A percentile compares a stretch with the other conserved stretches of the same genome.
Evolutionary conservation across 1,139 yeast genomes (phyloP).

Genomic region (Pichia sorboxylosa): DNA sequence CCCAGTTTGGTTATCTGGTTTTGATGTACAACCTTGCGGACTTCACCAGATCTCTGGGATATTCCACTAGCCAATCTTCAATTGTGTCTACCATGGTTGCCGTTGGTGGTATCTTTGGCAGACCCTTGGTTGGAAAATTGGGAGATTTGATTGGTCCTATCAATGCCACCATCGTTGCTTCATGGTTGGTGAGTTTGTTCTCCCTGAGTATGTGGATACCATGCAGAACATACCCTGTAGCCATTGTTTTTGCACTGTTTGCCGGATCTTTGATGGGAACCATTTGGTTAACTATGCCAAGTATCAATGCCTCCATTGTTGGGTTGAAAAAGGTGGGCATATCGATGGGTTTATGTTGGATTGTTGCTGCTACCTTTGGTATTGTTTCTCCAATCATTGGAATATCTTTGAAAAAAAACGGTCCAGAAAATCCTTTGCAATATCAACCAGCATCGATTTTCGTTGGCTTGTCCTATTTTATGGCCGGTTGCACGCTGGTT

Average conservation of each 20-base stretch:
- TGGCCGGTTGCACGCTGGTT: conserved; percentile 29
- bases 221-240: conserved; percentile 40
- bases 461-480: conserved; percentile 41
- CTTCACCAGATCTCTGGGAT: conserved; percentile 37
- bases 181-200: conserved; percentile 25
- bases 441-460: conserved; percentile 41
- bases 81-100: conserved; percentile 36
- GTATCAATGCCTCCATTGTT: conserved; percentile 30
- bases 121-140: conserved; percentile 32
- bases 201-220: conserved; percentile 54
- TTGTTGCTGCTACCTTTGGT: conserved; percentile 32
- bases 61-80: conserved; percentile 30
- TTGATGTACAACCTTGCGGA: conserved; percentile 35
- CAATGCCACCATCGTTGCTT: conserved; percentile 26
- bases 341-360: conserved; percentile 38
- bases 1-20: conserved; percentile 36
- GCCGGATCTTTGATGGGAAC: conserved; percentile 44
- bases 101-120: conserved; percentile 30
- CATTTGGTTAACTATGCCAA: conserved; percentile 29
- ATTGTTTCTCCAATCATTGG: conserved; percentile 45
- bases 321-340: conserved; percentile 40
- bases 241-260: conserved; percentile 34
- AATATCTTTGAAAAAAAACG: conserved; percentile 31
- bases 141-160: conserved; percentile 32
- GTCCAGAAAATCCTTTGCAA: conserved; percentile 27